Evolutionary conservation across 2,329 filamentous ascomycete genomes (phyloP), one percentile per base, ranked within the genome.

Genomic region (Fusarium sp.): DNA sequence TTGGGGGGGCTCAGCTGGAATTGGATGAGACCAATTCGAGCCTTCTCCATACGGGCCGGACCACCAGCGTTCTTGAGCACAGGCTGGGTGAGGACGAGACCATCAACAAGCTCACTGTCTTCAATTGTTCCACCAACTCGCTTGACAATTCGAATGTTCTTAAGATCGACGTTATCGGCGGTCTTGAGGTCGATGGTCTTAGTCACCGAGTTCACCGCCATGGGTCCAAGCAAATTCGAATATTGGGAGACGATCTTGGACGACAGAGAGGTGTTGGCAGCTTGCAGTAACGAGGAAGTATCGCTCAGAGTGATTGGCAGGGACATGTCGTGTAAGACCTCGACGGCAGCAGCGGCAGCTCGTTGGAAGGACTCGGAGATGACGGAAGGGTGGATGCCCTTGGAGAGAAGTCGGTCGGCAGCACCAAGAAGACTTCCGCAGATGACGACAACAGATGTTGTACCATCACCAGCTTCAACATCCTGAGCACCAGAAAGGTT

Each of bases 201-300:
- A 72, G 96, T 91, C 59, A 99, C 96, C 28, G 96, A 94, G 83
- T 98, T 97, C 66, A 99, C 96, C 48, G 96, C 96, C 94, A 99
- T 99, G 65, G 95, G 94, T n/a, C 94, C 96, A 26, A 99, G 90
- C 45, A 96, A 89, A 82, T 95, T 96, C 39, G 96, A 96, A 85
- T 99, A 95, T 85, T 98, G 96, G 68, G 96, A 96, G 72, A 99
- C 96, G 80, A 99, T 98, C 87, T 99, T 99, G 79, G 96, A 98
- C 57, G 95, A 98, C 62, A 99, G 91, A 42, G 96, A 98, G 57
- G 96, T 99, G 77, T 96, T 97, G 76, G 96, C 96, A 72, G 96
- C 96, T 88, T 98, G 97, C 75, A 98, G 91, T 71, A 99, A 92
- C 45, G 95, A 95, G 50, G 94, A 88, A 66, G 94, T 95, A 83